Conservation (phyloP, 2,329 filamentous ascomycete species). For the Knufia petricola region DNA sequence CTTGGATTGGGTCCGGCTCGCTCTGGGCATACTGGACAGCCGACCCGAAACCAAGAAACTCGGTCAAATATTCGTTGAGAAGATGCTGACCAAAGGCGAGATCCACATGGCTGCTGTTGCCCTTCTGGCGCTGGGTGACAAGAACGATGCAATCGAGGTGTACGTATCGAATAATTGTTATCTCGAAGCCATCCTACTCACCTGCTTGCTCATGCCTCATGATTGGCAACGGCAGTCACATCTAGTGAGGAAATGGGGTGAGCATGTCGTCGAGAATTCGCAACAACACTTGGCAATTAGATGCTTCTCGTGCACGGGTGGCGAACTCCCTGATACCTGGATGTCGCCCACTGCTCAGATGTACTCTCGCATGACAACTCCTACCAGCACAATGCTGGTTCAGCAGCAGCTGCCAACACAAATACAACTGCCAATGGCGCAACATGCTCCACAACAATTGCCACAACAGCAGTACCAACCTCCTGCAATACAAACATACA, state of each 20-base stretch:
- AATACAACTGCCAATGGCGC: not conserved
- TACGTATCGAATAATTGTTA: constrained; percentile 86
- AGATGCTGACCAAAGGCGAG: constrained; percentile 79
- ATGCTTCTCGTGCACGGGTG: constrained; percentile 83
- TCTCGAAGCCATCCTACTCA: constrained; percentile 86
- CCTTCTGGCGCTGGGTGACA: constrained; percentile 81
- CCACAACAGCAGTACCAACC: constrained; percentile 2
- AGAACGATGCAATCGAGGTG: constrained; percentile 90
- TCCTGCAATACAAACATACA: not conserved
- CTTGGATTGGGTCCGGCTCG: constrained; percentile 94
- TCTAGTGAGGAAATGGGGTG: constrained; percentile 89
- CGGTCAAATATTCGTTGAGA: constrained; percentile 80
- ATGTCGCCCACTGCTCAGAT: constrained; percentile 68
- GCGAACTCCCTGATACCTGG: constrained; percentile 80
- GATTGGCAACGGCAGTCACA: constrained; percentile 89
- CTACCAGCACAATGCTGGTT: constrained; percentile 28
- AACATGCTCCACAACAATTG: not conserved
- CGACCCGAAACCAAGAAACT: constrained; percentile 77
- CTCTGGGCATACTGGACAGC: constrained; percentile 76
- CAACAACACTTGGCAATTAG: constrained; percentile 85
- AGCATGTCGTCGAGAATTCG: constrained; percentile 75
- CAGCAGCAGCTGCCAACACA: constrained; percentile 1
- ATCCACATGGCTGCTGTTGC: constrained; percentile 87
- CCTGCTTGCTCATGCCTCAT: constrained; percentile 68
- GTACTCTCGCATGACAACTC: constrained; percentile 36